Conservation (phyloP, 78 protist species). For the Dictyostelium citrinum region DNA sequence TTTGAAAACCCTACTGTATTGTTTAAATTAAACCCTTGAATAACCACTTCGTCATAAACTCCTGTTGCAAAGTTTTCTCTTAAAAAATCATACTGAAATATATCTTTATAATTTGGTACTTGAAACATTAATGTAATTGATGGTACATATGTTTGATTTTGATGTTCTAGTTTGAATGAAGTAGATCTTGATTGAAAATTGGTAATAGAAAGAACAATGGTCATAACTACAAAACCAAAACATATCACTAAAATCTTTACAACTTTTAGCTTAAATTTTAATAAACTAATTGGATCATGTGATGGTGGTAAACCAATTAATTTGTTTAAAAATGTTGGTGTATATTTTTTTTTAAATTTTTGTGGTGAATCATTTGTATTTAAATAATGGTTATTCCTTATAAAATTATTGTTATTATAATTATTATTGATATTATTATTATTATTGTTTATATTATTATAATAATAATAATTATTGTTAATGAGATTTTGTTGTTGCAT, state of each 20-base stretch:
- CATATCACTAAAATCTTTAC: not conserved
- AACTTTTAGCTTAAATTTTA: not conserved
- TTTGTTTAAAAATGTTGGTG: not conserved
- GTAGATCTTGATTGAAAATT: not conserved
- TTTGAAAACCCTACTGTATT: not conserved
- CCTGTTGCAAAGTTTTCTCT: not conserved
- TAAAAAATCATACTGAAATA: not conserved
- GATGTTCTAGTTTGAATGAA: not conserved
- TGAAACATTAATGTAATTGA: not conserved
- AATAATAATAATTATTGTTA: no score
- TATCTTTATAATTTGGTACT: not conserved
- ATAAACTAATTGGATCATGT: not conserved
- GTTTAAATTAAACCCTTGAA: not conserved
- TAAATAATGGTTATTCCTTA: not conserved
- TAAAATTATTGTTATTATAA: not conserved
- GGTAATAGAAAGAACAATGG: not conserved
- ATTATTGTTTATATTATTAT: no score
- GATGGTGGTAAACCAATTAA: not conserved
- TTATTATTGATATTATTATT: not conserved
- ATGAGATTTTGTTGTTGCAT: not conserved
- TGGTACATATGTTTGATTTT: not conserved
- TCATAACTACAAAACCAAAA: not conserved
- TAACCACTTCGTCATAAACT: not conserved
- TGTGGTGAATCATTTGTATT: not conserved
- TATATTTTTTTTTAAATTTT: not conserved